Base-by-base conservation (phyloP, 352 stramenopile species). In the Globisporangium ultimum region DNA sequence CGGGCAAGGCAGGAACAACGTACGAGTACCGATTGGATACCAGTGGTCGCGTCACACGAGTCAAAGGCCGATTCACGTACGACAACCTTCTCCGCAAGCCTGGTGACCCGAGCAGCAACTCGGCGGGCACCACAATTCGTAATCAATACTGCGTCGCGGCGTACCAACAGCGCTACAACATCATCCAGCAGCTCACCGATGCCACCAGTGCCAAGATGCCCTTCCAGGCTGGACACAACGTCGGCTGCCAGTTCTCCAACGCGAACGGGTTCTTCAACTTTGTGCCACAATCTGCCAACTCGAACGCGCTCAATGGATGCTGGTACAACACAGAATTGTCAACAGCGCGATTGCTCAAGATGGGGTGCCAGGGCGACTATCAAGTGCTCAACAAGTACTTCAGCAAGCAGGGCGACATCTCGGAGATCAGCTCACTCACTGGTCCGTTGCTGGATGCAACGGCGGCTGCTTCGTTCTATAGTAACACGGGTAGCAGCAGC, bases 231-330 rank as follows among this genome's bases (percentile, higher is more conserved):
- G 68, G 68, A 1, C 68, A 76, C 40, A 32, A 72, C 24, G 42
- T 72, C 5, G 68, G 64, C 48, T 72, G 64, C 52, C 68, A 76
- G 64, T 76, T 76, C 58, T 64, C 64, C 14, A 72, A 72, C 52
- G 64, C 68, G 42, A 68, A 70, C 48, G 61, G 64, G 13, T 76
- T 76, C 53, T 72, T 72, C 60, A 76, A 76, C 58, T 76, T 76
- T 28, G 68, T 67, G 40, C 68, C 68, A 15, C 68, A 76, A 48
- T 58, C 60, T 20, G 64, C 60, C 34, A 72, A 63, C 49, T 76
- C 68, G n/a, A 76, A 76, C 58, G 55, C 60, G 10, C 55, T 54
- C 57, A 76, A 76, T 48, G 68, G 68, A 9, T 76, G 68, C 55
- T 76, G 68, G 68, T 72, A 72, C 60, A 76, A 72, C 54, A 58